These are phyloP conservation scores for Penicillium rolfsii DNA, from an alignment of 2,329 filamentous ascomycete species.

Conservation along the genomic window DNA sequence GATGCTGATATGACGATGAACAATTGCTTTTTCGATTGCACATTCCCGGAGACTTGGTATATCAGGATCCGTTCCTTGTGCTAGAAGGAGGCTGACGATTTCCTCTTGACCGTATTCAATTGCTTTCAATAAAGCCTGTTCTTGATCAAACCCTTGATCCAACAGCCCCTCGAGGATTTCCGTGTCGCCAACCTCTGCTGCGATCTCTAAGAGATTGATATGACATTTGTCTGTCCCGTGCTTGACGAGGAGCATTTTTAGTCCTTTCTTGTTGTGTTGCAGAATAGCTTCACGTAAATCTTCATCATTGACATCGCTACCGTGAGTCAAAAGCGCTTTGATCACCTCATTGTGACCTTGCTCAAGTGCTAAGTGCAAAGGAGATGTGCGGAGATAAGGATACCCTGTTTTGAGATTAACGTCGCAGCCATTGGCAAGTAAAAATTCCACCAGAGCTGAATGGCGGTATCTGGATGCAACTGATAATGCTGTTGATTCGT, in stretches of 20 bases:
- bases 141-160: no score
- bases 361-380: no score
- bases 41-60: background rate
- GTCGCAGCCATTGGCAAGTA: background rate
- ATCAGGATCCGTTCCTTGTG: background rate
- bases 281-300: no score
- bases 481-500: background rate
- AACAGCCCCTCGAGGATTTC: background rate
- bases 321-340: no score
- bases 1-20: background rate
- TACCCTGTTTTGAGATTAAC: background rate
- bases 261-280: no score
- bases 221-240: background rate
- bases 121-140: background rate
- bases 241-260: no score
- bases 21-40: background rate
- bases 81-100: background rate
- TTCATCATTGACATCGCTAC: no score
- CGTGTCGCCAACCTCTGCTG: background rate
- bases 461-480: background rate
- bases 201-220: background rate
- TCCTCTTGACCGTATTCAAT: background rate
- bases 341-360: no score
- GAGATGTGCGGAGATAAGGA: background rate
- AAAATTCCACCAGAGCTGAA: background rate